Evolutionary conservation across 441 rosid species (phyloP).

Genomic region (Gossypium laxum): DNA sequence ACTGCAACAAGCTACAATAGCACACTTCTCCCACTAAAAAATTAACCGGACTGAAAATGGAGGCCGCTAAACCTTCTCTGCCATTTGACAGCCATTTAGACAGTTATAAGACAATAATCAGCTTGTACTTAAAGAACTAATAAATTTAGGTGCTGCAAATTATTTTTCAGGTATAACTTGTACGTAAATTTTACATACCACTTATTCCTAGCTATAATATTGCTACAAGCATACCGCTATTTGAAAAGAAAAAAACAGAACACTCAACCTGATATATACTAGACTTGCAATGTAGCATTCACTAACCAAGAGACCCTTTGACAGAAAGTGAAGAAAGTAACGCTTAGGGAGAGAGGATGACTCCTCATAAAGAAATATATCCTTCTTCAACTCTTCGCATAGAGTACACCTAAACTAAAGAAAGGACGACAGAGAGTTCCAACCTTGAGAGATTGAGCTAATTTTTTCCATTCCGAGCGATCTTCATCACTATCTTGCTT

Average conservation of each 20-base stretch:
- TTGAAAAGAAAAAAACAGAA: slow-evolving; percentile 1
- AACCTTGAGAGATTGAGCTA: slow-evolving; percentile 68
- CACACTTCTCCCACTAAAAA: background rate
- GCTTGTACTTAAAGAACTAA: background rate
- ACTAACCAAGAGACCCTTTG: background rate
- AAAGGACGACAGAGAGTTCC: slow-evolving; percentile 6
- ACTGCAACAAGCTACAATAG: background rate
- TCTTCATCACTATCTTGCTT: slow-evolving; percentile 74
- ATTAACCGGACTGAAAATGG: background rate
- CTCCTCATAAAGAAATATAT: slow-evolving; percentile 1
- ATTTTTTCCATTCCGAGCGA: slow-evolving; percentile 65
- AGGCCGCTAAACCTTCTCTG: background rate
- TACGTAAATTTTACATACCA: background rate
- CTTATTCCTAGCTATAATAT: background rate
- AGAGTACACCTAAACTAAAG: background rate
- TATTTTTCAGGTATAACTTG: background rate
- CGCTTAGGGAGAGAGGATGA: background rate
- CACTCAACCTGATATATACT: background rate
- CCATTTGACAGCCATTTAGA: slow-evolving; percentile 4
- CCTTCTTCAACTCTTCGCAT: background rate
- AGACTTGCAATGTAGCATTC: background rate
- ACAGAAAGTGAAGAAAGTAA: background rate
- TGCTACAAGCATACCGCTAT: background rate
- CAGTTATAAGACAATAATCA: background rate
- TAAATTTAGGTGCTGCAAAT: slow-evolving; percentile 1